A percentile compares a stretch with the other conserved stretches of the same genome.
Evolutionary conservation across 176 grass and related monocot genomes (phyloP).

Genomic region (Hordeum vulgare): MorexV3_pseudomolecules_assembly NC_058521.1:41529872-41530371

Average conservation of each 20-base stretch:
- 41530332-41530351: background rate
- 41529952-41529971: no score
- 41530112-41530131: no score
- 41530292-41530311: background rate
- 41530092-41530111: no score
- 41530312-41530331: background rate
- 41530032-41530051: no score
- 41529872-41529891: no score
- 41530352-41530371: background rate
- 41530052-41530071: no score
- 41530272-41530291: background rate
- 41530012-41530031: no score
- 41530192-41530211: background rate
- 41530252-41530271: background rate
- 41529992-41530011: no score
- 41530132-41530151: background rate
- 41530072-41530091: no score
- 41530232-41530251: background rate
- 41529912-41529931: no score
- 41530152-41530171: constrained; percentile 12
- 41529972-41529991: fast-evolving
- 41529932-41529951: fast-evolving
- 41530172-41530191: constrained; percentile 9
- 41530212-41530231: background rate
- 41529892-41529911: no score